These are phyloP conservation scores for Sesbania bispinosa DNA, from an alignment of 306 rosid species.

Conservation along the genomic window DNA sequence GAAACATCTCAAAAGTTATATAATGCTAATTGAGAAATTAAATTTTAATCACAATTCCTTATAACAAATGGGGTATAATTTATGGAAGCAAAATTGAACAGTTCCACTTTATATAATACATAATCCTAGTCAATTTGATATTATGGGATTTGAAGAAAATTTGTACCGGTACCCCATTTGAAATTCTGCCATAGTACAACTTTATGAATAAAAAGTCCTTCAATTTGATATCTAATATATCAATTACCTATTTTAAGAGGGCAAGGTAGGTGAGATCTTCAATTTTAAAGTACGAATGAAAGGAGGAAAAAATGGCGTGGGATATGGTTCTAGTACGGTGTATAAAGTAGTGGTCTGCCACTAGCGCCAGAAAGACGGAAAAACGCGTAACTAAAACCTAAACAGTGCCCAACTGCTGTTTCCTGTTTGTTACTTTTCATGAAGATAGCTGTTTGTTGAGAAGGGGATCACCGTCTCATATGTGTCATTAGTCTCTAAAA, in stretches of 20 bases:
- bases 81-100: too few relatives aligned
- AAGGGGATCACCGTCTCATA: conserved; percentile 26
- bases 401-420: conserved; percentile 10
- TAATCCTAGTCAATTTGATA: too few relatives aligned
- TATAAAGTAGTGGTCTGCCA: conserved; percentile 22
- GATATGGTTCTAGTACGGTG: conserved; percentile 1
- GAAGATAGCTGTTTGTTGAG: not conserved
- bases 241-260: not conserved
- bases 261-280: conserved; percentile 6
- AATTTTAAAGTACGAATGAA: not conserved
- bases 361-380: conserved; percentile 11
- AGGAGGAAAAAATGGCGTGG: conserved; percentile 4
- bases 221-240: not conserved
- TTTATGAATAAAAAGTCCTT: not conserved
- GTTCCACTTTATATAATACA: too few relatives aligned
- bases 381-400: conserved; percentile 31
- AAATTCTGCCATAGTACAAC: not conserved
- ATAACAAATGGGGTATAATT: too few relatives aligned
- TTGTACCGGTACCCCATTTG: not conserved
- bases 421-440: conserved; percentile 1
- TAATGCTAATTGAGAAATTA: too few relatives aligned
- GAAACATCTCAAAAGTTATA: too few relatives aligned
- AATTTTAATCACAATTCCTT: too few relatives aligned
- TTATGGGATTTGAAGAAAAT: not conserved
- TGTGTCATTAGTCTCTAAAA: not conserved